Base-by-base conservation (phyloP, 345 rosid genomes). In the Crucihimalaya himalaica region DNA sequence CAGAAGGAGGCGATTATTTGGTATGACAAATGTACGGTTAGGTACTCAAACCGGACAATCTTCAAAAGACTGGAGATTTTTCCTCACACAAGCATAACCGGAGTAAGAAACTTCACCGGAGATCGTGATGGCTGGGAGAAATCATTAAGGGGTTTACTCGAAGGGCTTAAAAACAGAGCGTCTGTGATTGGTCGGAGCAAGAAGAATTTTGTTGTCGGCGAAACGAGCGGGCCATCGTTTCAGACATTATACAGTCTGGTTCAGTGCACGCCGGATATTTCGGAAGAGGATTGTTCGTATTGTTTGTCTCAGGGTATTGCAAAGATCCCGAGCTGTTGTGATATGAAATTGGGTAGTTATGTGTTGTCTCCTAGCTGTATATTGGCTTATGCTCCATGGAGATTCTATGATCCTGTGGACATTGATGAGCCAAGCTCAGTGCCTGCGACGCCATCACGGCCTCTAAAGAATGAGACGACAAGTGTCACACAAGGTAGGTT, bases 251-350 rank as follows among this genome's bases (percentile, higher is more conserved):
- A 63, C 35, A 80, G 77, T 5, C 46, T 83, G 5, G 81, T 77
- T 8, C 91, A 87, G 72, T 91, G 97, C 79, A 82, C 87, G 5
- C 81, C 84, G 2, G 90, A 90, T 63, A 48, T 90, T 42, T 64
- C 78, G 39, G 68, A 39, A 25, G 0, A 8, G 25, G 81, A 83
- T 1, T 86, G 94, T 66, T 43, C 53, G 8, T 11, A n/a, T 4
- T 88, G 94, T 79, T 64, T 85, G 57, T 31, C 25, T 1, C 21
- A 3, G 16, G 68, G 72, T 34, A 42, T 58, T 39, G 20, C 56
- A 1, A 25, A n/a, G 71, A 74, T 80, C 53, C 69, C 75, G 12
- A 28, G 16, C 4, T 78, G 81, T 27, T 80, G 85, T 58, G 40
- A 31, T 40, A 76, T 75, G 51, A 78, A 59, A 68, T 46, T 6